Conservation (phyloP, 306 rosid genomes). For the Astragalus glycyphyllos region DNA sequence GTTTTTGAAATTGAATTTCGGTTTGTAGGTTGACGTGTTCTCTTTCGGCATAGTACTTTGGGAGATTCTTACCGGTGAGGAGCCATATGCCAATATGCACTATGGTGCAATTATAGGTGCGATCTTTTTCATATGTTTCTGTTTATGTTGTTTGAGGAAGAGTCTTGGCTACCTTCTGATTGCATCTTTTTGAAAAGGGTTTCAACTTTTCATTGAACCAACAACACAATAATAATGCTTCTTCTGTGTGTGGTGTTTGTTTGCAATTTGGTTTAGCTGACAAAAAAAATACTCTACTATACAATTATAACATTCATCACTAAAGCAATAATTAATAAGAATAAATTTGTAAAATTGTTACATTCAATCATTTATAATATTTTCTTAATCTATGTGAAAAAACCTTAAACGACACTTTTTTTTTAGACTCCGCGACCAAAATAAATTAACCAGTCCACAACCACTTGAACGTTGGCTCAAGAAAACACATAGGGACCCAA, state of each 20-base stretch:
- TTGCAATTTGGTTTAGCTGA: too few relatives aligned
- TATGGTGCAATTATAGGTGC: slow-evolving; percentile 92
- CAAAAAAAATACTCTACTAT: too few relatives aligned
- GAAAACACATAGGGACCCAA: slow-evolving; percentile 31
- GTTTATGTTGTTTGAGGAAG: slow-evolving; percentile 1
- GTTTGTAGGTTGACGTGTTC: slow-evolving; percentile 84
- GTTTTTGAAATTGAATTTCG: slow-evolving; percentile 36
- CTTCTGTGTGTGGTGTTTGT: too few relatives aligned
- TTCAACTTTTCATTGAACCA: slow-evolving; percentile 8
- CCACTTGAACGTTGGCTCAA: slow-evolving; percentile 34
- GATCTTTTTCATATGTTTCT: slow-evolving; percentile 20
- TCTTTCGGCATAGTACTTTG: slow-evolving; percentile 92
- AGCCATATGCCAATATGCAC: slow-evolving; percentile 94
- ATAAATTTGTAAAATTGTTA: too few relatives aligned
- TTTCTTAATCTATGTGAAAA: too few relatives aligned
- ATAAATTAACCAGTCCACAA: slow-evolving; percentile 33
- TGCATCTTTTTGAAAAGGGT: slow-evolving; percentile 17
- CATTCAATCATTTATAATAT: too few relatives aligned
- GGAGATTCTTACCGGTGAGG: slow-evolving; percentile 93
- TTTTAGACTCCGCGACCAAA: slow-evolving; percentile 39
- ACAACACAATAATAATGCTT: too few relatives aligned
- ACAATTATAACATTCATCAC: too few relatives aligned
- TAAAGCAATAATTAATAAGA: too few relatives aligned
- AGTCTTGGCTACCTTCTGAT: slow-evolving; percentile 19
- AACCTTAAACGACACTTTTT: too few relatives aligned